Conservation (phyloP, 2,329 filamentous ascomycete species). For the Penicillium sp. region DNA sequence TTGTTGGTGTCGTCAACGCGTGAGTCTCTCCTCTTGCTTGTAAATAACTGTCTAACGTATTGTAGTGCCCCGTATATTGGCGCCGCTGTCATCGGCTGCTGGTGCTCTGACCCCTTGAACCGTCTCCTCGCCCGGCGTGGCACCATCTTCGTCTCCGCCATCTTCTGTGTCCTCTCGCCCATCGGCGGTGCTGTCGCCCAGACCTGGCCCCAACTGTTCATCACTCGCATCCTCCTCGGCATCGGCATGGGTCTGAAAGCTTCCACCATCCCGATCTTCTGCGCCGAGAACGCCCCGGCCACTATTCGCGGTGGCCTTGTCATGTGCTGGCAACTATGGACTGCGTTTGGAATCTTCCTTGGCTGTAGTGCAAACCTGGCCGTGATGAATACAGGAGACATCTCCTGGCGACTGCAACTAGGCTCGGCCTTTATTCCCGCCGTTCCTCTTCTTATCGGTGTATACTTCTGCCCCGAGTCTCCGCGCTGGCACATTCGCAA, state of each 20-base stretch:
- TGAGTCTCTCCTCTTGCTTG: slow-evolving; percentile 26
- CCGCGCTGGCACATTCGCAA: slow-evolving; percentile 65
- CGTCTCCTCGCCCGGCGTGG: slow-evolving; percentile 57
- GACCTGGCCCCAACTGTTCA: slow-evolving; percentile 56
- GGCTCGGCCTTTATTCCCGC: slow-evolving; percentile 64
- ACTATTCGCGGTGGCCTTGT: slow-evolving; percentile 54
- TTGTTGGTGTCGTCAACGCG: slow-evolving; percentile 65
- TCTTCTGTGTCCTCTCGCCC: slow-evolving; percentile 64
- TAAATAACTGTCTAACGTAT: background rate
- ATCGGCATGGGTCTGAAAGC: slow-evolving; percentile 60
- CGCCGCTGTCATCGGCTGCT: slow-evolving; percentile 55
- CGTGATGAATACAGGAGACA: slow-evolving; percentile 55
- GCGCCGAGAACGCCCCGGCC: slow-evolving; percentile 54
- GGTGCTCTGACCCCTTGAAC: slow-evolving; percentile 64
- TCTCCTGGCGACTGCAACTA: slow-evolving; percentile 62
- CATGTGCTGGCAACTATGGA: slow-evolving; percentile 54
- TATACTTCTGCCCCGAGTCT: slow-evolving; percentile 62
- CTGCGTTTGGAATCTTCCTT: slow-evolving; percentile 62
- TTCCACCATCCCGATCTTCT: slow-evolving; percentile 54
- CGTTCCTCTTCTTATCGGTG: slow-evolving; percentile 54
- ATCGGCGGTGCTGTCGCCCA: slow-evolving; percentile 63
- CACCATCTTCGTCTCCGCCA: slow-evolving; percentile 60
- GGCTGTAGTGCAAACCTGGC: slow-evolving; percentile 64
- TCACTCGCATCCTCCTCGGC: slow-evolving; percentile 56
- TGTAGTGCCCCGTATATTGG: slow-evolving; percentile 51